Conservation (phyloP, 108 stramenopile genomes). For the Pelagomonas calceolata region DNA sequence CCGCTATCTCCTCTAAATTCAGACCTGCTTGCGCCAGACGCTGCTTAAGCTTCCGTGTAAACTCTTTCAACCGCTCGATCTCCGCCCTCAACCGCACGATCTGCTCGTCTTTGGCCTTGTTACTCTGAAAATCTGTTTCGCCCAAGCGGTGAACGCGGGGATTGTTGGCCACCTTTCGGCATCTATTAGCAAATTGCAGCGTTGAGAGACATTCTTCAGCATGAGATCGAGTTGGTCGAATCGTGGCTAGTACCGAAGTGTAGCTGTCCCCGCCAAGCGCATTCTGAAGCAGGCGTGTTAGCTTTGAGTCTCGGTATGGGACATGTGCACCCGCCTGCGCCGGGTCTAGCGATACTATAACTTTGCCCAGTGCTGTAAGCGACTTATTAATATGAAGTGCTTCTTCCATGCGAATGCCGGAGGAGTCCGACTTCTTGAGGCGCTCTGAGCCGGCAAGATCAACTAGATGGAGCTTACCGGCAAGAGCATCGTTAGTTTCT, state of each 20-base stretch:
- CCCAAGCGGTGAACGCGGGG: slow-evolving; percentile 16
- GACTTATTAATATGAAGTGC: slow-evolving; percentile 48
- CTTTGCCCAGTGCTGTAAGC: slow-evolving; percentile 48
- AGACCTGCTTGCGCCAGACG: background rate
- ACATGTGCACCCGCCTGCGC: slow-evolving; percentile 50
- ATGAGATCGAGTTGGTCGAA: slow-evolving; percentile 68
- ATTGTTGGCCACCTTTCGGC: slow-evolving; percentile 33
- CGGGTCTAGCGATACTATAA: slow-evolving; percentile 19
- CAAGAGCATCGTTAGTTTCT: too few species aligned
- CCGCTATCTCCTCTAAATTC: background rate
- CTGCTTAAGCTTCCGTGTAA: background rate
- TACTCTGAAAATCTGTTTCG: background rate
- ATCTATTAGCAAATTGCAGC: slow-evolving; percentile 93
- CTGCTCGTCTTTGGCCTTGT: slow-evolving; percentile 12
- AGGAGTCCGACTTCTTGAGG: slow-evolving; percentile 24
- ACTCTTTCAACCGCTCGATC: slow-evolving; percentile 14
- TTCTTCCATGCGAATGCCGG: slow-evolving; percentile 35
- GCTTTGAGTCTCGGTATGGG: slow-evolving; percentile 86
- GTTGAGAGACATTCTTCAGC: slow-evolving; percentile 92
- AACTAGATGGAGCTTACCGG: slow-evolving; percentile 21
- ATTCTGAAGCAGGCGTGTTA: slow-evolving; percentile 88
- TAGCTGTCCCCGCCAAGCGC: slow-evolving; percentile 86
- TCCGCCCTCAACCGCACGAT: slow-evolving; percentile 1
- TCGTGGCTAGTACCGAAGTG: slow-evolving; percentile 90
- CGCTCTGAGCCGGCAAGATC: slow-evolving; percentile 31